Conservation (phyloP, 2,329 filamentous ascomycete genomes). For the Orbilia ellipsospora region DNA sequence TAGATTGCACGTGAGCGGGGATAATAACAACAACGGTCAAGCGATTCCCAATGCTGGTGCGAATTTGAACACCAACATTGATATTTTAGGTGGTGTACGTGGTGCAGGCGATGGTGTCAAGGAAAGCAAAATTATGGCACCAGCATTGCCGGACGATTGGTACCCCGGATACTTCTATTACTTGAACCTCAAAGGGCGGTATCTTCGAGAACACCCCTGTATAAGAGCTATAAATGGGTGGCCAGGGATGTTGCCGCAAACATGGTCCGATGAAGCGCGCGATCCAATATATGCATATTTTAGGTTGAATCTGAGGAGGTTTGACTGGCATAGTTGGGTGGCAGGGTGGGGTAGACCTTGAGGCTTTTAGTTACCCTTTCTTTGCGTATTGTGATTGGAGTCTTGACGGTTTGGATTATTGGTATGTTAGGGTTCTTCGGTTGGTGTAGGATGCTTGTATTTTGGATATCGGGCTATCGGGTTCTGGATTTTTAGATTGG, state of each 20-base stretch:
- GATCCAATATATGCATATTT: neutral
- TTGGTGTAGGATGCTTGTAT: too few relatives aligned
- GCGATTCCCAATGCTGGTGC: too few relatives aligned
- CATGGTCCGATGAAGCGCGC: neutral
- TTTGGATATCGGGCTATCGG: too few relatives aligned
- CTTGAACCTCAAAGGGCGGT: constrained; percentile 10
- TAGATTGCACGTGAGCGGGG: too few relatives aligned
- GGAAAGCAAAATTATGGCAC: neutral
- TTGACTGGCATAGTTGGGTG: constrained; percentile 25
- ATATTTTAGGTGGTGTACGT: too few relatives aligned
- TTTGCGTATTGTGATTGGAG: neutral
- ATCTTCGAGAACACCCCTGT: neutral
- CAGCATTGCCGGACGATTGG: constrained; percentile 14
- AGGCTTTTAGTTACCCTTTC: constrained; percentile 5
- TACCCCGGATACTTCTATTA: constrained; percentile 33
- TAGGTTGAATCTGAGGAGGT: constrained; percentile 1
- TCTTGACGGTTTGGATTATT: too few relatives aligned
- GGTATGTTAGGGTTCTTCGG: too few relatives aligned
- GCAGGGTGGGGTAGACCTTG: neutral
- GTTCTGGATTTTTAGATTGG: too few relatives aligned
- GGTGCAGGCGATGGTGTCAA: neutral
- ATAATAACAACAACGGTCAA: too few relatives aligned
- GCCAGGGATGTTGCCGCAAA: neutral
- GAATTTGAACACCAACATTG: too few relatives aligned
- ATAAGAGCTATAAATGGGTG: constrained; percentile 1